Base-by-base conservation (phyloP, 441 rosid genomes). In the Bocquillonia castaneifolia region DNA sequence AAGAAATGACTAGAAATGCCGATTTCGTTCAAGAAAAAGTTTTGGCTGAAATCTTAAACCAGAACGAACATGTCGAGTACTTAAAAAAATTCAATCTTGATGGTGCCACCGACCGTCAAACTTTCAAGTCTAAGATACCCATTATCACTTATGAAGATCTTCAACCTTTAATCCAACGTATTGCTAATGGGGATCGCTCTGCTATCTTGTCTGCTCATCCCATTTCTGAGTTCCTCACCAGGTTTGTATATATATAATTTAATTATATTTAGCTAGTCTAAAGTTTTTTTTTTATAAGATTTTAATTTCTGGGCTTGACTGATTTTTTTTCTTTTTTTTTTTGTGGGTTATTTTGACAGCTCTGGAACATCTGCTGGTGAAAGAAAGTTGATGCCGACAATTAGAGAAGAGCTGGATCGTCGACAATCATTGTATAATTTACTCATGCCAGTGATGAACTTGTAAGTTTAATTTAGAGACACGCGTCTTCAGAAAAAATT, bases 351-450 rank as follows among this genome's bases (percentile, higher is more conserved):
- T 65, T 29, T 47, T 28, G 42, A 54, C 86, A 93, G 98, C 76
- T 93, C 97, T 10, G 98, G 98, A 40, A 90, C 98, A 59, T 93
- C 98, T 39, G 98, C 94, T 18, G 98, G 98, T 39, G 98, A 93
- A 76, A 90, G 98, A 75, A 93, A 93, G 54, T 86, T 90, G 52
- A 88, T 93, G 98, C 98, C 98, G 0, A 90, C 98, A 40, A 93
- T 90, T 70, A 76, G 57, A 71, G 97, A 90, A 81, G 98, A 93
- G 86, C 84, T 88, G 62, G 92, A 86, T 78, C 98, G 98, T 73
- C 92, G 97, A 10, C 97, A 88, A 74, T 78, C 84, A 71, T 84
- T 93, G 17, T 93, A 93, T 70, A 90, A 93, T 80, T 85, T 93
- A 37, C 96, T 93, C 68, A 88, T 89, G 96, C 98, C 98, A 52